phyloP scores from a whole-genome alignment of 768 basidiomycete genomes.

The Sistotremastrum suecicum region DNA sequence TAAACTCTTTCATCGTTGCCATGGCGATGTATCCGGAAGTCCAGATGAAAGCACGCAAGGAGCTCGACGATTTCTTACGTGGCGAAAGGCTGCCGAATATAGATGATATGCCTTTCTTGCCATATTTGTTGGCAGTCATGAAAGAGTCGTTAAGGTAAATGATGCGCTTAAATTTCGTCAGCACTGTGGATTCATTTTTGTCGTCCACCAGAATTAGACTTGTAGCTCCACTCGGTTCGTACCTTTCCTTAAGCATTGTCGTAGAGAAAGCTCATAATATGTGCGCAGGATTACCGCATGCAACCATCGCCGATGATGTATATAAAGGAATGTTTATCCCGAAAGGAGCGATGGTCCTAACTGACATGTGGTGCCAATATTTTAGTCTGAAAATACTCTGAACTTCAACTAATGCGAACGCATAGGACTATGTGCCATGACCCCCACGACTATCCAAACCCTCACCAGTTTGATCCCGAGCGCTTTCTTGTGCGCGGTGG shows the following conservation, averaged over 20 bases:
- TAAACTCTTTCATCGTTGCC: conserved; percentile 9
- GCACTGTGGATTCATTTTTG: too few species aligned
- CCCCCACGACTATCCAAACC: conserved; percentile 13
- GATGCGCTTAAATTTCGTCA: too few species aligned
- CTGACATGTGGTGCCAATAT: not conserved
- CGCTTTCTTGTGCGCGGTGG: conserved; percentile 5
- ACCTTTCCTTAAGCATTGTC: too few species aligned
- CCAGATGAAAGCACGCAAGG: not conserved
- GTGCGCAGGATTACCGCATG: conserved; percentile 2
- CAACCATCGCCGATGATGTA: not conserved
- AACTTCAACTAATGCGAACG: too few species aligned
- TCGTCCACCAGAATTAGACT: too few species aligned
- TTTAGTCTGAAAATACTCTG: not conserved
- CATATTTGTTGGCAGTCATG: too few species aligned
- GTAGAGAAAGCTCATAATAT: not conserved
- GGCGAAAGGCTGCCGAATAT: too few species aligned
- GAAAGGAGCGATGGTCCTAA: not conserved
- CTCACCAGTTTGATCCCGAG: conserved; percentile 13
- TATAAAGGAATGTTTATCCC: conserved; percentile 3
- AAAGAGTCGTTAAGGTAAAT: too few species aligned
- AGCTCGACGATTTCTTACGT: too few species aligned
- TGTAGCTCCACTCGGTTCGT: too few species aligned
- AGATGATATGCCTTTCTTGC: too few species aligned
- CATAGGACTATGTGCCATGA: conserved; percentile 13
- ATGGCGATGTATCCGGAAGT: conserved; percentile 10